phyloP scores from a whole-genome alignment of 768 basidiomycete genomes.

The Boletus huronensis region DNA sequence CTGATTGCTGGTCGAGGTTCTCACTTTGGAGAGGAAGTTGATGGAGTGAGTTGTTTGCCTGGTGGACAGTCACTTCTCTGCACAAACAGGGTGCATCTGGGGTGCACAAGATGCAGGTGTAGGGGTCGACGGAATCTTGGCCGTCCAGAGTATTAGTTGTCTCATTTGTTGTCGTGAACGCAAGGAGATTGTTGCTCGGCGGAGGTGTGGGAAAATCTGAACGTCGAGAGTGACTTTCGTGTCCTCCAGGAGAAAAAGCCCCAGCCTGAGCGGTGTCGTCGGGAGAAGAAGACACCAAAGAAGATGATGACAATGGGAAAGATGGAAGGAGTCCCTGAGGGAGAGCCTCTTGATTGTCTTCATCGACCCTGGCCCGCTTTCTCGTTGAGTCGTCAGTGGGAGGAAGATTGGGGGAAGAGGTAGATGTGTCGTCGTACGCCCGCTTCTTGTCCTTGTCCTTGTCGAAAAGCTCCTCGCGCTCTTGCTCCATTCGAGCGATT shows the following conservation, averaged over 20 bases:
- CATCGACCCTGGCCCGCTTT: constrained; percentile 38
- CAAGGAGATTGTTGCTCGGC: constrained; percentile 32
- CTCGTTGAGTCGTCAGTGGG: constrained; percentile 22
- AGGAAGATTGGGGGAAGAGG: constrained; percentile 27
- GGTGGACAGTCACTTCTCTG: constrained; percentile 57
- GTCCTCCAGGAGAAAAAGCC: constrained; percentile 33
- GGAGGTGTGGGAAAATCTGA: constrained; percentile 30
- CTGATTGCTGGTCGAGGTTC: constrained; percentile 11
- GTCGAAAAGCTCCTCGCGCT: constrained; percentile 28
- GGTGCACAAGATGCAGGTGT: constrained; percentile 70
- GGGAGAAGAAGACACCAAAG: constrained; percentile 54
- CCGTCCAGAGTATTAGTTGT: constrained; percentile 33
- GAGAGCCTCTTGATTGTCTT: constrained; percentile 20
- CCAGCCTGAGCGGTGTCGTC: constrained; percentile 32
- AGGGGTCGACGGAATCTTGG: constrained; percentile 31
- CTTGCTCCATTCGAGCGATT: constrained; percentile 41
- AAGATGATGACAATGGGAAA: constrained; percentile 40
- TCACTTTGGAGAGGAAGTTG: constrained; percentile 15
- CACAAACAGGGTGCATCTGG: constrained; percentile 74
- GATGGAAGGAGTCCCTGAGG: constrained; percentile 20
- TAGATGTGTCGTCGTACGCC: constrained; percentile 49
- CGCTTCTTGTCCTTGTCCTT: constrained; percentile 53
- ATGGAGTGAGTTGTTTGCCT: constrained; percentile 25
- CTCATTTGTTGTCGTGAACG: constrained; percentile 33
- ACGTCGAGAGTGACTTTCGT: constrained; percentile 22